A percentile compares a stretch with the other conserved stretches of the same genome.
phyloP scores from a whole-genome alignment of 495 filamentous ascomycete genomes.

The Parachaetomium inaequale region DNA sequence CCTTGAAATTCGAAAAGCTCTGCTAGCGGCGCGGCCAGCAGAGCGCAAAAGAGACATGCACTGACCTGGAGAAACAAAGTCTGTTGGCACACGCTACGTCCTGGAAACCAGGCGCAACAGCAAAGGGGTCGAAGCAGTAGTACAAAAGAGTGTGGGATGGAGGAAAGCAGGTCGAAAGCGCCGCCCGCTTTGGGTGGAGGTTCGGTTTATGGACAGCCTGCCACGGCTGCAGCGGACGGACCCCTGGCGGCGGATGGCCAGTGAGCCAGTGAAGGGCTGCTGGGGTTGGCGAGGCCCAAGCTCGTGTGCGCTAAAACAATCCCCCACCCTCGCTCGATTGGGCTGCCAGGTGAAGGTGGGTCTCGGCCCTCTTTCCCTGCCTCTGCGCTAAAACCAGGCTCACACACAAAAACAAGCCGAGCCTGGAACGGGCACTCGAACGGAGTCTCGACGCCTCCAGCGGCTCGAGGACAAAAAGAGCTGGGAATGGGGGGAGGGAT shows the following conservation, averaged over 20 bases:
- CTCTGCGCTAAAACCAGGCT: conserved; percentile 7
- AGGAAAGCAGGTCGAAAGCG: conserved; percentile 23
- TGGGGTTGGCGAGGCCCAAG: conserved; percentile 19
- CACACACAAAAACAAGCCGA: conserved; percentile 9
- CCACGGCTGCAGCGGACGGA: conserved; percentile 8
- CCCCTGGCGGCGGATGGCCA: conserved; percentile 22
- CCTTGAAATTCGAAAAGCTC: neutral
- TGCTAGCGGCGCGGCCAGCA: neutral
- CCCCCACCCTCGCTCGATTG: conserved; percentile 31
- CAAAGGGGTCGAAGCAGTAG: conserved; percentile 28
- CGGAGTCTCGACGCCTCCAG: conserved; percentile 14
- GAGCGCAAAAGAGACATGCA: neutral
- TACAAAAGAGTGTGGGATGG: conserved; percentile 38
- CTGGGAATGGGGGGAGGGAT: neutral
- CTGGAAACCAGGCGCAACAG: conserved; percentile 39
- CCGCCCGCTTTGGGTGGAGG: conserved; percentile 37
- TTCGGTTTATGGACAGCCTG: conserved; percentile 30
- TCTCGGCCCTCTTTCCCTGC: conserved; percentile 9
- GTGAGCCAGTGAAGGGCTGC: conserved; percentile 4
- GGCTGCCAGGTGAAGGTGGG: conserved; percentile 26
- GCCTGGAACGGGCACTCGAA: too few species aligned
- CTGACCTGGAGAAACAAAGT: conserved; percentile 30
- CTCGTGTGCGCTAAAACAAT: conserved; percentile 27
- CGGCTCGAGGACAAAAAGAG: conserved; percentile 16
- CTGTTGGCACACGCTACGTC: conserved; percentile 39